Base-by-base conservation (phyloP, 2,329 filamentous ascomycete species). In the Blastomyces gilchristii region DNA sequence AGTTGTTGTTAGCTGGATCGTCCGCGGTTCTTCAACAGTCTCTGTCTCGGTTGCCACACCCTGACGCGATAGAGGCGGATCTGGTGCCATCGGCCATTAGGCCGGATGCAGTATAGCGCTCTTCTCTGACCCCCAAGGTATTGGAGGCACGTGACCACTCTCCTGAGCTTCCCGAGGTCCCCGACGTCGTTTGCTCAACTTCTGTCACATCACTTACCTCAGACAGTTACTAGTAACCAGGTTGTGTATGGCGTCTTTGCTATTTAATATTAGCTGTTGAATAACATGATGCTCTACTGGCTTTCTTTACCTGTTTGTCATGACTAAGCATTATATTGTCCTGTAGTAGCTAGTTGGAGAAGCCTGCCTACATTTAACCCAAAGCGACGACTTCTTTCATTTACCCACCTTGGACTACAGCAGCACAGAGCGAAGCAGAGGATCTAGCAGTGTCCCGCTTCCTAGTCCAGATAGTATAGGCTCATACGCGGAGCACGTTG, bases 1-100 rank as follows among this genome's bases (percentile, higher is more conserved):
- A 28, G 6, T 28, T 14, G 22, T 31, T 22, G n/a, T 22, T 22
- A 6, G 22, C 34, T 37, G 34, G 34, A 37, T 37, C 3, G 34
- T 9, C 34, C 7, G 34, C 34, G 34, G 34, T 37, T 37, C 1
- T 37, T 37, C 34, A 37, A 22, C n/a, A 22, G 7, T 37, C 34
- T 37, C 34, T 37, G 7, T 37, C 34, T 37, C 34, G 49, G 25
- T 63, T 45, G 58, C 62, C 58, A 61, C 58, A 6, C 31, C 12
- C 41, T 65, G 64, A 60, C 62, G 59, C 62, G 58, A 63, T 62
- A 12, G 41, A 11, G 59, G 58, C 41, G 58, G 58, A 43, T 60
- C 47, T 62, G 54, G 52, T 56, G 56, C 37, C 58, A 66, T 63
- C 3, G n/a, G 12, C 16, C 8, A 28, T 61, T 66, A 66, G 49